phyloP scores from a whole-genome alignment of 2,329 filamentous ascomycete species.

The Bipolaris oryzae region DNA sequence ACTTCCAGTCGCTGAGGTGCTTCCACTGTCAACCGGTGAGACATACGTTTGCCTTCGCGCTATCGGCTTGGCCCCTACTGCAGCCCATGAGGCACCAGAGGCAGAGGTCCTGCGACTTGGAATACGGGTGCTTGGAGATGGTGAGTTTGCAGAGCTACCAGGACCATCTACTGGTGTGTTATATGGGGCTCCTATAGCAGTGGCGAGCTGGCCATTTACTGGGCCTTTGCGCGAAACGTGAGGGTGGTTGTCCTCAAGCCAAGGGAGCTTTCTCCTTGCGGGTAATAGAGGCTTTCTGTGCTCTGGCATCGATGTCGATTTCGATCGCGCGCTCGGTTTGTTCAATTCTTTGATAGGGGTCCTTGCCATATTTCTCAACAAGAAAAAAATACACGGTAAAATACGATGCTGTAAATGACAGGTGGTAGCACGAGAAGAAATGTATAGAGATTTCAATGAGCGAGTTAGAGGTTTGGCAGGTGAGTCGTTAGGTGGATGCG shows the following conservation, averaged over 20 bases:
- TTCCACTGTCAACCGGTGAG: conserved; percentile 8
- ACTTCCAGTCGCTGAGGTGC: conserved; percentile 14
- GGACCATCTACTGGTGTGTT: conserved; percentile 6
- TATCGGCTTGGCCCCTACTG: conserved; percentile 1
- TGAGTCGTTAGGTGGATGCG: not conserved
- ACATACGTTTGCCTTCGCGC: conserved; percentile 14
- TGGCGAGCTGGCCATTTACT: conserved; percentile 1
- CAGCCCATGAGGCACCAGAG: conserved; percentile 1
- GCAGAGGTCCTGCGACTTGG: conserved; percentile 9
- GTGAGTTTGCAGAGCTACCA: conserved; percentile 6
- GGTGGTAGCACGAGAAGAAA: not conserved
- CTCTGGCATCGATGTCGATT: not conserved
- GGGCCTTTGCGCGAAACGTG: conserved; percentile 6
- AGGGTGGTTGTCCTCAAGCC: conserved; percentile 37
- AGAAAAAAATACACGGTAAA: not conserved
- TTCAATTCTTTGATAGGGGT: not conserved
- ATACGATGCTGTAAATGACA: not conserved
- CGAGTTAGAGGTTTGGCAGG: not conserved
- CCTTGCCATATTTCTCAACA: conserved; percentile 4
- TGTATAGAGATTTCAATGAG: not conserved
- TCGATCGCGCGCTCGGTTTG: conserved; percentile 1
- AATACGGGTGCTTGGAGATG: conserved; percentile 12
- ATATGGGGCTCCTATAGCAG: conserved; percentile 1
- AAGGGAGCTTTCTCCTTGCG: conserved; percentile 34
- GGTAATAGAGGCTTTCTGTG: conserved; percentile 19